Evolutionary conservation across 2,329 filamentous ascomycete genomes (phyloP).

Genomic region (Colletotrichum australisinense): DNA sequence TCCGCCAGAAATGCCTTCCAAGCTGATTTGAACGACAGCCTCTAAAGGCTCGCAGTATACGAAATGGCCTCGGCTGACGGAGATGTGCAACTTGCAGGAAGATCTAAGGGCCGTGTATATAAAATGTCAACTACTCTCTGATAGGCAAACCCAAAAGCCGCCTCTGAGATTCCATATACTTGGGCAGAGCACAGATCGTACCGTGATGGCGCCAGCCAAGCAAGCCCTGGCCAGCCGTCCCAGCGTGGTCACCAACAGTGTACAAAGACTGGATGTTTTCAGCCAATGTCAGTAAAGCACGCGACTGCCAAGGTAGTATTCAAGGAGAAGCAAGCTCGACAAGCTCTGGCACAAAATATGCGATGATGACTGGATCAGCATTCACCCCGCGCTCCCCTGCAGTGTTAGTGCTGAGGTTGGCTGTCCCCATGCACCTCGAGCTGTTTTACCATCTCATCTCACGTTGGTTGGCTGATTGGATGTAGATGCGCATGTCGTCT

Average conservation of each 20-base stretch:
- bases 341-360: background rate
- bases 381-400: slow-evolving; percentile 6
- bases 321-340: background rate
- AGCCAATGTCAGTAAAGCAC: background rate
- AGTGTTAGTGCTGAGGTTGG: slow-evolving; percentile 16
- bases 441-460: background rate
- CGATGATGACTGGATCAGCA: background rate
- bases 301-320: too few species aligned
- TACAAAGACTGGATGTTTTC: background rate
- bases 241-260: background rate
- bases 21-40: background rate
- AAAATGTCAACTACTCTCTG: too few species aligned
- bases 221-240: too few species aligned
- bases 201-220: background rate
- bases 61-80: too few species aligned
- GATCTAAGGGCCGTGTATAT: too few species aligned
- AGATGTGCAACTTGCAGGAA: too few species aligned
- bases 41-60: background rate
- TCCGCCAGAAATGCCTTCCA: background rate
- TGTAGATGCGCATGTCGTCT: background rate
- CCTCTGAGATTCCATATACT: too few species aligned
- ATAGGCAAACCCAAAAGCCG: too few species aligned
- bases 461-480: background rate
- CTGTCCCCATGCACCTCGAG: background rate
- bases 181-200: background rate